These are phyloP conservation scores for Austropuccinia psidii DNA, from an alignment of 1,284 basidiomycete genomes.

Conservation along the genomic window DNA sequence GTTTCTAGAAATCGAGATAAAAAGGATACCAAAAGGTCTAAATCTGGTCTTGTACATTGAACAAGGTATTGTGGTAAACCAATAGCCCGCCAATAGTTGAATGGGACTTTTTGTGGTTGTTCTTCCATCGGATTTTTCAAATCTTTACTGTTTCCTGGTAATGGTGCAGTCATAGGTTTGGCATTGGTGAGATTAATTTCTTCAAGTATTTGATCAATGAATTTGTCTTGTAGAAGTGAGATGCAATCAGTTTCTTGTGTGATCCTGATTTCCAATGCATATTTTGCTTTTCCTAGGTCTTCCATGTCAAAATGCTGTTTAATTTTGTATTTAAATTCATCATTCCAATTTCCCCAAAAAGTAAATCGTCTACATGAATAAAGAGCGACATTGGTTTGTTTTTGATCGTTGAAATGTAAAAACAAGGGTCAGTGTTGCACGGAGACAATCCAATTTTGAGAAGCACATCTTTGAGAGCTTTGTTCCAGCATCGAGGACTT, in stretches of 20 bases:
- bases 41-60: no score
- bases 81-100: no score
- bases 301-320: neutral
- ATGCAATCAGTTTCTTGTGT: neutral
- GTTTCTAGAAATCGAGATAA: no score
- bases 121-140: no score
- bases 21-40: no score
- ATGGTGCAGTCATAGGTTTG: neutral
- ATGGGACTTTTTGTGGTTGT: no score
- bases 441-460: neutral
- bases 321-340: neutral
- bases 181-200: neutral
- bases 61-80: no score
- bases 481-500: neutral
- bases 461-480: neutral
- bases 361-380: constrained; percentile 19
- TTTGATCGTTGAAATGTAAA: neutral
- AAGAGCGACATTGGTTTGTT: neutral
- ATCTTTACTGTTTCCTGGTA: neutral
- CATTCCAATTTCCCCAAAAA: neutral
- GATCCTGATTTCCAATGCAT: neutral
- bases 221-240: neutral
- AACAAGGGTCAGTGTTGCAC: neutral
- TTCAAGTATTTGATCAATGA: neutral
- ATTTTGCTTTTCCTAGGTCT: neutral